phyloP scores from a whole-genome alignment of 768 basidiomycete species.

The Macrolepiota albuminosa region DNA sequence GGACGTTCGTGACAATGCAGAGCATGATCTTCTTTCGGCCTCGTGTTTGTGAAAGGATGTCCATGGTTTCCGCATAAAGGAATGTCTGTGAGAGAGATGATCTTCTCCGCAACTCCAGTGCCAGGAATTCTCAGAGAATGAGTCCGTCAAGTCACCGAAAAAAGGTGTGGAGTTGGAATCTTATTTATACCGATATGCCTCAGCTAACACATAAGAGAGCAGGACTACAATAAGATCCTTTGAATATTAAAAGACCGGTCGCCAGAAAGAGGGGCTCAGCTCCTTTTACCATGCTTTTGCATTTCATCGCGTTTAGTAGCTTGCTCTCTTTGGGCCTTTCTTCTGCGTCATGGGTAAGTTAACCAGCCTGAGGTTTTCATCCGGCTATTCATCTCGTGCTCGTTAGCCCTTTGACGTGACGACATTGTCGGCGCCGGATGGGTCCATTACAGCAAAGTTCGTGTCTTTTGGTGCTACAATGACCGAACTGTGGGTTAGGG shows the following conservation, averaged over 20 bases:
- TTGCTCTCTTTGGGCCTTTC: not conserved
- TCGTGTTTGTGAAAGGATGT: not conserved
- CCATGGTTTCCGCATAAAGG: not conserved
- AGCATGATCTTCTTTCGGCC: not conserved
- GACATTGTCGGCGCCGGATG: constrained; percentile 45
- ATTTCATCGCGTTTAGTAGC: not conserved
- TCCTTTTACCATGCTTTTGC: not conserved
- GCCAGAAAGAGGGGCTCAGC: not conserved
- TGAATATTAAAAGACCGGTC: not conserved
- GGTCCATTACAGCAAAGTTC: constrained; percentile 53
- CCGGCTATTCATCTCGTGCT: not conserved
- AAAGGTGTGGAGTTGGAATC: not conserved
- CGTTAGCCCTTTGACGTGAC: constrained; percentile 45
- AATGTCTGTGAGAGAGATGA: not conserved
- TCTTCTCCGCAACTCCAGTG: not conserved
- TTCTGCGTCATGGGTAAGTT: constrained; percentile 10
- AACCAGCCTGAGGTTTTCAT: not conserved
- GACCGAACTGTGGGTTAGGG: constrained; percentile 53
- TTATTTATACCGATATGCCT: not conserved
- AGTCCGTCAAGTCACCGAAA: not conserved
- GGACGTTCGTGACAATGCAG: not conserved
- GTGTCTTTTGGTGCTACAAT: constrained; percentile 53
- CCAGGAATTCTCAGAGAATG: not conserved
- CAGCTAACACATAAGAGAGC: not conserved
- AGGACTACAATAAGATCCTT: not conserved